Base-by-base conservation (phyloP, 2,329 filamentous ascomycete genomes). In the Aspergillus neotritici region DNA sequence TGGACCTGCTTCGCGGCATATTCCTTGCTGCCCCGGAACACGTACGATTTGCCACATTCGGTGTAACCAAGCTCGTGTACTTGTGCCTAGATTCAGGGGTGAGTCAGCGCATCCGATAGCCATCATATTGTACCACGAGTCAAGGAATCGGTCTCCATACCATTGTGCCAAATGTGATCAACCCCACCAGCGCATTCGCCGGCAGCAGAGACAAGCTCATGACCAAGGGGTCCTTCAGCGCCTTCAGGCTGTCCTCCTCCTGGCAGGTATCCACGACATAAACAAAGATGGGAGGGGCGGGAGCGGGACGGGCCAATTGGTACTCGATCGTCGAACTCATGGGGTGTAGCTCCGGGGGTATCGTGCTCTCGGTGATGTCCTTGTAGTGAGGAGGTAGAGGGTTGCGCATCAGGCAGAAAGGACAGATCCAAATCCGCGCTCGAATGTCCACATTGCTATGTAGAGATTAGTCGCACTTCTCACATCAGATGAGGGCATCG, bases 1-100 rank as follows among this genome's bases (percentile, higher is more conserved):
- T 97, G 91, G n/a, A 98, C 89, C 65, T 97, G 90, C 72, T 97
- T 97, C 41, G 90, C 87, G n/a, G 83, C 79, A 67, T 98, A 98
- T 61, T 98, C 93, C 74, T 97, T 98, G 75, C 83, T 96, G 31
- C 93, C 93, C 44, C 91, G 82, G 77, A 98, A 98, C 33, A 98
- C 93, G 61, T 96, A 98, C 5, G 91, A 96, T 71, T 97, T 98
- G 53, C 93, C 88, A 69, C 93, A 98, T 69, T 97, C 93, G 43
- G 87, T 90, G 64, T 98, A 98, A 43, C 93, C 93, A 55, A 98
- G 87, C 70, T 98, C 93, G 65, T 98, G 93, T 13, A 98, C 88
- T 79, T 96, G 90, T 28, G 88, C 82, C 86, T 89, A 54, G 35
- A 44, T 35, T 11, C 17, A 37, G 2, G 11, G 15, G 36, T 53